Percentiles rank a stretch among this genome's conserved stretches.
phyloP scores from a whole-genome alignment of 2,329 filamentous ascomycete species.

The Apiospora sp. region DNA sequence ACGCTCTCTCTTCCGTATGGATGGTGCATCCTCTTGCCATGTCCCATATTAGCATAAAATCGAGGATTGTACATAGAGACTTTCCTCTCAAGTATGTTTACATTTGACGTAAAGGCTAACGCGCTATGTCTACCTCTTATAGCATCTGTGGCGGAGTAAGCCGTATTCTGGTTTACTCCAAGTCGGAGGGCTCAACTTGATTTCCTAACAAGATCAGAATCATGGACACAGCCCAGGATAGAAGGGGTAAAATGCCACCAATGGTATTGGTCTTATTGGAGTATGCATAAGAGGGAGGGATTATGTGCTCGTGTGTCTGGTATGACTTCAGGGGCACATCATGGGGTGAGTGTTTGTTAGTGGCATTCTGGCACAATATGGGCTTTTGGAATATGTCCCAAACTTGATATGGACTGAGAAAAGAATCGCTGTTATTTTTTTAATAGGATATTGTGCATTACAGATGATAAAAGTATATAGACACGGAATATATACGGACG shows the following conservation, averaged over 20 bases:
- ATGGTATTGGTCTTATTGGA: not conserved
- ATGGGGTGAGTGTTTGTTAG: not conserved
- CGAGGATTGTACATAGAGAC: too few relatives aligned
- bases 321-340: not conserved
- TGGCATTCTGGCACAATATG: not conserved
- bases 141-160: slow-evolving; percentile 2
- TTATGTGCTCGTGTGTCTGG: not conserved
- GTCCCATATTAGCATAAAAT: too few relatives aligned
- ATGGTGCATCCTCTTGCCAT: not conserved
- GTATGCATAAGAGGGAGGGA: not conserved
- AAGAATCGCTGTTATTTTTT: not conserved
- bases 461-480: not conserved
- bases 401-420: not conserved
- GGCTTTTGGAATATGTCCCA: not conserved
- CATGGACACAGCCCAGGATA: not conserved
- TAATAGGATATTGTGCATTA: not conserved
- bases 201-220: not conserved
- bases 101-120: not conserved
- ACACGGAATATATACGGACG: not conserved
- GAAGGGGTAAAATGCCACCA: not conserved
- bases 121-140: not conserved
- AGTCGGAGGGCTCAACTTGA: not conserved
- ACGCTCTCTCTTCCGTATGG: not conserved
- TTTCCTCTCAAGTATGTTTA: not conserved
- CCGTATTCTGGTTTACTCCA: slow-evolving; percentile 4